A percentile compares a stretch with the other conserved stretches of the same genome.
Conservation (phyloP, 208 protist genomes). For the Crithidia sp. region DNA sequence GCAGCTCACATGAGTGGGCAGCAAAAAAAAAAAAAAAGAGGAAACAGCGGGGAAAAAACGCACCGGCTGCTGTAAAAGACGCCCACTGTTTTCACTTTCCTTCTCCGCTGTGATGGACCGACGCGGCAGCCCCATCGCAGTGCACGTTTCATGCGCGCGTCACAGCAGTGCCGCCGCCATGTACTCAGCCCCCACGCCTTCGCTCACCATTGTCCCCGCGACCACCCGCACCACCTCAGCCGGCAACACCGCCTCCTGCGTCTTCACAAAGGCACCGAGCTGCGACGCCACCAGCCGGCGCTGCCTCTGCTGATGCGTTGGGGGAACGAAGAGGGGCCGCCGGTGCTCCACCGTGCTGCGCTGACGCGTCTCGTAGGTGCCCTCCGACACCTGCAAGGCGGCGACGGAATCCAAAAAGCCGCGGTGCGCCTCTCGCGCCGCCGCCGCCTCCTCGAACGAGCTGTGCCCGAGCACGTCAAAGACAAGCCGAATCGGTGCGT, state of each 20-base stretch:
- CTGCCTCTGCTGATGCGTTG: slow-evolving; percentile 43
- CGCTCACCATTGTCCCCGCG: slow-evolving; percentile 48
- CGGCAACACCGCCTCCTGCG: slow-evolving; percentile 32
- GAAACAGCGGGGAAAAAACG: no score
- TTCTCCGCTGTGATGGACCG: no score
- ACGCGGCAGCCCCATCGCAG: no score
- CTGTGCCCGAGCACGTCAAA: slow-evolving; percentile 54
- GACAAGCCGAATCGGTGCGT: slow-evolving; percentile 65
- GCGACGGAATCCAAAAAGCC: slow-evolving; percentile 15
- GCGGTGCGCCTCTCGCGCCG: neutral
- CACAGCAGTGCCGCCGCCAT: slow-evolving; percentile 60
- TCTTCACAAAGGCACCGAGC: slow-evolving; percentile 40
- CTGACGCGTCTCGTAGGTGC: slow-evolving; percentile 48
- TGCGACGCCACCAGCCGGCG: slow-evolving; percentile 30
- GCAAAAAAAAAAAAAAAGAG: no score
- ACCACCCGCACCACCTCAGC: slow-evolving; percentile 36
- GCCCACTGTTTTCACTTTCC: no score
- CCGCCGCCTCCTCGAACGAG: slow-evolving; percentile 1
- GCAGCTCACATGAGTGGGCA: no score
- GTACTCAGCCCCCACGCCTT: slow-evolving; percentile 64
- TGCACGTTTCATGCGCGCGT: no score
- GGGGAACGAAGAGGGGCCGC: slow-evolving; percentile 55
- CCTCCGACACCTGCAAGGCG: slow-evolving; percentile 7
- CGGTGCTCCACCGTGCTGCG: slow-evolving; percentile 27
- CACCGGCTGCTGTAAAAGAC: no score